These are phyloP conservation scores for Aaosphaeria pasadenensis DNA, from an alignment of 2,329 filamentous ascomycete species.

Conservation along the genomic window DNA sequence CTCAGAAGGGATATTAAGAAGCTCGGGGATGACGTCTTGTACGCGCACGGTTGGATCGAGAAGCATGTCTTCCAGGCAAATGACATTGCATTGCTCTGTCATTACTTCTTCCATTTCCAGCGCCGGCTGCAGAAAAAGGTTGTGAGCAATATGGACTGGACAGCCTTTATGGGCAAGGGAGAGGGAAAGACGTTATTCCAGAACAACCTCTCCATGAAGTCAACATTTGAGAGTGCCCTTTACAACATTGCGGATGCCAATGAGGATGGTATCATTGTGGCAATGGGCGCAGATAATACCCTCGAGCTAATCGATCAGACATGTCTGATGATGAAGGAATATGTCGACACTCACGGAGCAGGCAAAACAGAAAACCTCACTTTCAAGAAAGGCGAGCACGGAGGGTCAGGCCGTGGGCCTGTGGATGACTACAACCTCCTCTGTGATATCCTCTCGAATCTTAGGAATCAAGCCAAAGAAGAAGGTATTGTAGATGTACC, in stretches of 20 bases:
- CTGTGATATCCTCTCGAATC: constrained; percentile 7
- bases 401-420: constrained; percentile 6
- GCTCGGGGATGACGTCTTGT: constrained; percentile 9
- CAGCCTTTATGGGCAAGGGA: constrained; percentile 7
- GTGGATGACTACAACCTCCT: constrained; percentile 13
- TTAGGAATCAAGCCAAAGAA: constrained; percentile 6
- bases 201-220: constrained; percentile 9
- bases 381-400: constrained; percentile 4
- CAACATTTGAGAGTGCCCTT: constrained; percentile 9
- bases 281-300: constrained; percentile 6
- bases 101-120: constrained; percentile 16
- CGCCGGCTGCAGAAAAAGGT: constrained; percentile 12
- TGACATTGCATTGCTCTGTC: constrained; percentile 8
- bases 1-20: constrained; percentile 8
- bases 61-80: constrained; percentile 5
- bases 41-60: constrained; percentile 7
- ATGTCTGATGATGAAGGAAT: constrained; percentile 12
- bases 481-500: constrained; percentile 8
- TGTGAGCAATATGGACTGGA: constrained; percentile 3
- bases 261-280: constrained; percentile 9
- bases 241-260: constrained; percentile 5
- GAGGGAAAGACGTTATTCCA: constrained; percentile 8
- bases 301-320: constrained; percentile 11
- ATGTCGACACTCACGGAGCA: constrained; percentile 10
- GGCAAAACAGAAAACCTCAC: constrained; percentile 7